These are phyloP conservation scores for Auriscalpium orientale DNA, from an alignment of 768 basidiomycete species.

Conservation along the genomic window DNA sequence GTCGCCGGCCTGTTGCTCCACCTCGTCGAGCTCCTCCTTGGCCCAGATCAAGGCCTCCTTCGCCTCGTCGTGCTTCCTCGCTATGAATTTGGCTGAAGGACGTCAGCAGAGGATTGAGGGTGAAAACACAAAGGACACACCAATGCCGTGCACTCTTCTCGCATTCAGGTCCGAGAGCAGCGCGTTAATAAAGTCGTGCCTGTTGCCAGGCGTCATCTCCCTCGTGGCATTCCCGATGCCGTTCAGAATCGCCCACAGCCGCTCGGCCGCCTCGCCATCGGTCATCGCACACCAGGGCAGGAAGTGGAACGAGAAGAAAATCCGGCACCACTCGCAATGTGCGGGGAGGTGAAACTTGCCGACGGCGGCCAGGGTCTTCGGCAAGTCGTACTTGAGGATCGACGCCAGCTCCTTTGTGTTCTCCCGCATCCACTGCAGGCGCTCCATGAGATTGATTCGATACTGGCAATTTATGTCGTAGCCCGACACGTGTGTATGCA, in stretches of 20 bases:
- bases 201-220: not conserved
- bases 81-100: not conserved
- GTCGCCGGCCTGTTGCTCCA: not conserved
- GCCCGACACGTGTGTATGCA: not conserved
- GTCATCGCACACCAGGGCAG: not conserved
- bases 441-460: not conserved
- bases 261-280: not conserved
- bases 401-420: not conserved
- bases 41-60: not conserved
- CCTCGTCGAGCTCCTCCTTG: not conserved
- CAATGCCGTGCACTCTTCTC: not conserved
- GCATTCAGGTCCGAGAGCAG: not conserved
- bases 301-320: not conserved
- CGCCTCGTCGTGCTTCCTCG: not conserved
- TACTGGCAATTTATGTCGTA: not conserved
- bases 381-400: not conserved
- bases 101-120: not conserved
- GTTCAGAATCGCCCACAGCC: not conserved
- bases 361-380: not conserved
- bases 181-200: not conserved
- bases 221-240: not conserved
- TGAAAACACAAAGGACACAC: not conserved
- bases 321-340: not conserved
- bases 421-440: not conserved
- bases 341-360: not conserved